Percentiles rank a stretch among this genome's conserved stretches.
These are phyloP conservation scores for Plasmodium sp. DNA, from an alignment of 169 alveolate species.

Conservation along the genomic window DNA sequence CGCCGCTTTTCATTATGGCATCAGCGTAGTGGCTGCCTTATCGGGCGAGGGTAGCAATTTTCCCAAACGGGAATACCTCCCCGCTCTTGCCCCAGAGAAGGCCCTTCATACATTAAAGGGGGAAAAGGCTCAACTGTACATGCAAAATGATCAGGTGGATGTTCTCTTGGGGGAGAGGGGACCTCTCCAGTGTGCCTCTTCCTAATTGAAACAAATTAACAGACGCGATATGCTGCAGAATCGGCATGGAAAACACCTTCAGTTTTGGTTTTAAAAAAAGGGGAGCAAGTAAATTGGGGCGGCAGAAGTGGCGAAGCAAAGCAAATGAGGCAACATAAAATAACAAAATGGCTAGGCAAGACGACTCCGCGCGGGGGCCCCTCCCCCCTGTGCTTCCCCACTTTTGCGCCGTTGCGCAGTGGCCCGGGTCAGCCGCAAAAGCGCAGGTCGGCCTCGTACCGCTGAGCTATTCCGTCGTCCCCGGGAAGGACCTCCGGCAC, in stretches of 20 bases:
- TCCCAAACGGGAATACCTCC: not conserved
- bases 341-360: not conserved
- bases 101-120: not conserved
- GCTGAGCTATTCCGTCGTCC: constrained; percentile 59
- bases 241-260: not conserved
- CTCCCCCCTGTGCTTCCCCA: too few species aligned
- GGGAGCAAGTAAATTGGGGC: not conserved
- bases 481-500: constrained; percentile 36
- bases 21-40: not conserved
- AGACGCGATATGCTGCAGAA: not conserved
- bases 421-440: not conserved
- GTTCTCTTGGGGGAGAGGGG: not conserved
- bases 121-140: not conserved
- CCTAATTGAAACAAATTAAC: not conserved
- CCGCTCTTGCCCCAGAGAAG: not conserved
- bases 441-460: constrained; percentile 41
- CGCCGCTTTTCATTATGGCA: not conserved
- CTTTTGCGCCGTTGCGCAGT: not conserved
- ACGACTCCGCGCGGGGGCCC: not conserved
- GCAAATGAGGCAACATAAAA: not conserved
- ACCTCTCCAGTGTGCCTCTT: not conserved
- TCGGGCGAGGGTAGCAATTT: not conserved
- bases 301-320: not conserved
- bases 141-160: not conserved
- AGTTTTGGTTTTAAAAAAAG: not conserved